Base-by-base conservation (phyloP, 2,329 filamentous ascomycete genomes). In the Cordyceps javanica region DNA sequence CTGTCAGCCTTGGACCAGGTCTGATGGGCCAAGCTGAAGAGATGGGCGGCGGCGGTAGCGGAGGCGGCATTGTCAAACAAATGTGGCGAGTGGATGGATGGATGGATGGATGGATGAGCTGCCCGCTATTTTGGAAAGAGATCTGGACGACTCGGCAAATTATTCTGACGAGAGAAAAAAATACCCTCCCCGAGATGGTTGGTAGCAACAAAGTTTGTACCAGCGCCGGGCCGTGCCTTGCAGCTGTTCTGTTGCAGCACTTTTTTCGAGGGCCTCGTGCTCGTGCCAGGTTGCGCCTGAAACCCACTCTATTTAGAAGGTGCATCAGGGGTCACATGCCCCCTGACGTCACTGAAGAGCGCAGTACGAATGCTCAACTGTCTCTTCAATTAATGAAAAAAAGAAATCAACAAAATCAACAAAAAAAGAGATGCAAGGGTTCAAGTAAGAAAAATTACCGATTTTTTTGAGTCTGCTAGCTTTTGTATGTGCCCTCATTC, bases 201-300 rank as follows among this genome's bases (percentile, higher is more conserved):
- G 13, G n/a, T 44, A 5, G 44, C 44, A 19, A 14, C 16, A 25
- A 36, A 14, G 30, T 7, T 26, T 25, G 46, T 14, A 49, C 21
- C 19, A 23, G 9, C 49, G 30, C 49, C 49, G 49, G 49, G 10
- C 49, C 49, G 49, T 52, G 34, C 49, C 49, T 52, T 52, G 26
- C 8, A 39, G 16, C 25, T 51, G 41, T 34, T n/a, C n/a, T n/a
- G n/a, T n/a, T n/a, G n/a, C n/a, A n/a, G n/a, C n/a, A n/a, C n/a
- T n/a, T n/a, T n/a, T n/a, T n/a, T n/a, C 44, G 23, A 5, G 16
- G 11, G 44, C 14, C 16, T 11, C 28, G 46, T 19, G n/a, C 34
- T 52, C 49, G 49, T 52, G 49, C 36, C 36, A 16, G 9, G 32
- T 32, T 23, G 28, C 5, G 21, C 48, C 30, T 49, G 45, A 14